These are phyloP conservation scores for Allium fistulosum DNA, from an alignment of 106 monocot genomes.

Conservation along the genomic window DNA sequence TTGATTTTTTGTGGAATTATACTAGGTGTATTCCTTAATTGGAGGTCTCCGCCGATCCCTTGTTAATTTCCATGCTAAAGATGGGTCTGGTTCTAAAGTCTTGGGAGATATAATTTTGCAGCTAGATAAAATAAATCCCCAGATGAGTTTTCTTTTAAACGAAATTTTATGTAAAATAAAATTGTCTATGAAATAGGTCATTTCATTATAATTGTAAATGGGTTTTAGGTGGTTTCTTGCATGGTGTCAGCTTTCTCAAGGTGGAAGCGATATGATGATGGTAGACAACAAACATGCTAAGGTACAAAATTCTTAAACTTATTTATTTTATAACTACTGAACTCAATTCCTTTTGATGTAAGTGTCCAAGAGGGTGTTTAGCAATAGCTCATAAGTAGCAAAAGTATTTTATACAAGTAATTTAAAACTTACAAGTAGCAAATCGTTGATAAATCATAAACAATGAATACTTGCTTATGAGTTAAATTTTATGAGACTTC, in stretches of 20 bases:
- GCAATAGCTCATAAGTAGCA: too few relatives aligned
- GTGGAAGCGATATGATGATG: slow-evolving; percentile 87
- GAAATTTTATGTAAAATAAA: too few relatives aligned
- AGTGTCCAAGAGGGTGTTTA: too few relatives aligned
- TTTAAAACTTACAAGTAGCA: too few relatives aligned
- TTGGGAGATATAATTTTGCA: slow-evolving; percentile 92
- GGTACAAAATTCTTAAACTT: slow-evolving; percentile 20
- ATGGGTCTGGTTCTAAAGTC: slow-evolving; percentile 95
- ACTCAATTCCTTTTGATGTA: neutral
- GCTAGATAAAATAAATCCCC: slow-evolving; percentile 90
- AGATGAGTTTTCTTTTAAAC: slow-evolving; percentile 23
- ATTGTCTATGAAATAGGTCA: too few relatives aligned
- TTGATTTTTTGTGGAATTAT: too few relatives aligned
- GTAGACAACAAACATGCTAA: slow-evolving; percentile 72
- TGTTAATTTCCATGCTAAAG: slow-evolving; percentile 97
- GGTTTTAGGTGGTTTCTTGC: slow-evolving; percentile 76
- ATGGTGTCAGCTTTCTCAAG: slow-evolving; percentile 94
- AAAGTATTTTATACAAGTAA: too few relatives aligned
- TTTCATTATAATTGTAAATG: neutral
- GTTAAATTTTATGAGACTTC: too few relatives aligned
- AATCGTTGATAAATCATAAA: too few relatives aligned
- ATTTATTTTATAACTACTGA: neutral
- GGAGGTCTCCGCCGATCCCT: slow-evolving; percentile 85
- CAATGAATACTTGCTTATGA: too few relatives aligned
- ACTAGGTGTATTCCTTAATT: slow-evolving; percentile 80